A percentile compares a stretch with the other conserved stretches of the same genome.
These are phyloP conservation scores for Monoraphidium neglectum DNA, from an alignment of 139 green algal species.

Conservation along the genomic window DNA sequence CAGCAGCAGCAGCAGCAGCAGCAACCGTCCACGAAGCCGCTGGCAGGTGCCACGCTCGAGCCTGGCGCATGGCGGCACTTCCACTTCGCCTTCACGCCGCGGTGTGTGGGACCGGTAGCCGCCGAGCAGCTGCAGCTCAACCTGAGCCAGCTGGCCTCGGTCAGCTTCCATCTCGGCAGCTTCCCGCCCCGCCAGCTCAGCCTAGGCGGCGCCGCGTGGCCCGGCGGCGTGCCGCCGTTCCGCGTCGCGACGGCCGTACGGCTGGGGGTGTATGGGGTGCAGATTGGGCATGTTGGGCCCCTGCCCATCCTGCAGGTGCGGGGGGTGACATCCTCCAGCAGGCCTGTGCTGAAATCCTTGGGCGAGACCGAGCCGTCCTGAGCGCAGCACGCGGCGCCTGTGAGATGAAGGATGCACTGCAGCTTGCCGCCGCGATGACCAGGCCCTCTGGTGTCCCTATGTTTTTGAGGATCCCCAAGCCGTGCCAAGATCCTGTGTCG, in stretches of 20 bases:
- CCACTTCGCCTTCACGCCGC: constrained; percentile 22
- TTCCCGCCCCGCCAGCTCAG: constrained; percentile 34
- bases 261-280: constrained; percentile 12
- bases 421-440: too few relatives aligned
- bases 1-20: constrained; percentile 11
- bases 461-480: too few relatives aligned
- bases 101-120: constrained; percentile 36
- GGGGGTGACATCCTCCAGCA: too few relatives aligned
- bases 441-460: too few relatives aligned
- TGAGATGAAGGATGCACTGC: too few relatives aligned
- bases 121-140: constrained; percentile 31
- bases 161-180: constrained; percentile 28
- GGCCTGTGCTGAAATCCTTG: too few relatives aligned
- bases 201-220: constrained; percentile 13
- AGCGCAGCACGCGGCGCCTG: too few relatives aligned
- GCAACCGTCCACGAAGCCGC: background rate
- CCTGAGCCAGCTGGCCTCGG: constrained; percentile 31
- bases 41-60: background rate
- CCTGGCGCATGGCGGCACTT: constrained; percentile 23
- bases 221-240: constrained; percentile 8
- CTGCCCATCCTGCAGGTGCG: constrained; percentile 34
- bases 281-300: constrained; percentile 36
- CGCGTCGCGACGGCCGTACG: constrained; percentile 4
- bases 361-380: too few relatives aligned
- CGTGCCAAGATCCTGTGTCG: too few relatives aligned